phyloP scores from a whole-genome alignment of 805 yeast genomes.

The Lipomyces orientalis region DNA sequence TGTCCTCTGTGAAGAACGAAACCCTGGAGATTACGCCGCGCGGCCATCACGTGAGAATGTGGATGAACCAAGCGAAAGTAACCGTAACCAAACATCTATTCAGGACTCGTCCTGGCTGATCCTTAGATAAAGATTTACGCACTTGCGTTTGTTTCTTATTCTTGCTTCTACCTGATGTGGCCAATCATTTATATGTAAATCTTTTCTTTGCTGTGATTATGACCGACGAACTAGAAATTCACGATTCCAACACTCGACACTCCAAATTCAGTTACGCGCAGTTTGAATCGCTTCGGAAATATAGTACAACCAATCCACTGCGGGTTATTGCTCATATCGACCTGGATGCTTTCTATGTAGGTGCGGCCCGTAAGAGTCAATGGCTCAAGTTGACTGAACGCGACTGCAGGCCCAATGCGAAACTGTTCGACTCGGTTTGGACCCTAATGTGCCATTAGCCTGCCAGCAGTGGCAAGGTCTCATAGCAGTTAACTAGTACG shows the following conservation, averaged over 20 bases:
- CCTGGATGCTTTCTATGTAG: constrained; percentile 86
- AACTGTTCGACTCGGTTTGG: constrained; percentile 69
- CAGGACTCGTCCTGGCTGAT: too few relatives aligned
- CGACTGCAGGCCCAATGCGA: constrained; percentile 72
- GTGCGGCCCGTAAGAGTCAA: constrained; percentile 7
- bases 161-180: neutral
- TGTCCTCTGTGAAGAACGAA: neutral
- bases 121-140: too few relatives aligned
- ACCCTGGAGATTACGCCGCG: neutral
- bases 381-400: neutral
- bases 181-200: neutral
- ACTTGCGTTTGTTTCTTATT: neutral
- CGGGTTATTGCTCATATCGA: constrained; percentile 86
- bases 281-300: constrained; percentile 19
- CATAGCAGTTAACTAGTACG: constrained; percentile 71
- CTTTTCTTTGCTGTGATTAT: neutral
- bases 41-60: neutral
- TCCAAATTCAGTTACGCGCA: constrained; percentile 25
- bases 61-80: too few relatives aligned
- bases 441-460: constrained; percentile 79
- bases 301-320: constrained; percentile 49
- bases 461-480: constrained; percentile 92
- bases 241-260: neutral
- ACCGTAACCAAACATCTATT: too few relatives aligned
- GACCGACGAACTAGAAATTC: neutral